Percentiles rank a stretch among this genome's conserved stretches.
phyloP scores from a whole-genome alignment of 495 filamentous ascomycete species.

The Pseudoneurospora amorphoporcata region DNA sequence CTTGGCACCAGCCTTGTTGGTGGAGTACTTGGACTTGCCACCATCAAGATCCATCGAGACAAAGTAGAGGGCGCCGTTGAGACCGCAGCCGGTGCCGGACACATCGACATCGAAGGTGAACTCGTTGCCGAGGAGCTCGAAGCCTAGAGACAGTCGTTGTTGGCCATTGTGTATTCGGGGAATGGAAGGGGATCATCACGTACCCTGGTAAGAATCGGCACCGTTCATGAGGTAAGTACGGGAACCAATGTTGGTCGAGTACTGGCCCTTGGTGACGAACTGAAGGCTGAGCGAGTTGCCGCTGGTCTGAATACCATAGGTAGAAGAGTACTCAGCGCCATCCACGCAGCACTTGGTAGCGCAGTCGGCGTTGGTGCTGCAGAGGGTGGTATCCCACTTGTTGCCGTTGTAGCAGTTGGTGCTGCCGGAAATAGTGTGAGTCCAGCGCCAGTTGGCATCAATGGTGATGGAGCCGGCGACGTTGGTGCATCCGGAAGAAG shows the following conservation, averaged over 20 bases:
- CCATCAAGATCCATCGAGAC: conserved; percentile 48
- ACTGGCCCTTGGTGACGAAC: conserved; percentile 45
- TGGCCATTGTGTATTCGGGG: background rate
- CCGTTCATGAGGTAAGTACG: conserved; percentile 48
- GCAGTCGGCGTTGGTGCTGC: conserved; percentile 27
- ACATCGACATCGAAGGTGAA: conserved; percentile 53
- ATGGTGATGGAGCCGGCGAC: conserved; percentile 32
- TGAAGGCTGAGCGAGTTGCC: conserved; percentile 38
- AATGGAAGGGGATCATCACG: background rate
- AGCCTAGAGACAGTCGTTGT: conserved; percentile 15
- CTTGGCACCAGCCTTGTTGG: conserved; percentile 50
- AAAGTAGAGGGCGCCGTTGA: conserved; percentile 53
- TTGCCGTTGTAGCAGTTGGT: conserved; percentile 45
- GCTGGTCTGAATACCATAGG: conserved; percentile 40
- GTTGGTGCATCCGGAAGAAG: conserved; percentile 37
- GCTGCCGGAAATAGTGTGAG: conserved; percentile 24
- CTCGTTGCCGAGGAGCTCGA: conserved; percentile 46
- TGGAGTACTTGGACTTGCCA: conserved; percentile 38
- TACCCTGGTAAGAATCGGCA: conserved; percentile 42
- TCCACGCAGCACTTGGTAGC: conserved; percentile 38
- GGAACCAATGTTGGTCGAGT: conserved; percentile 40
- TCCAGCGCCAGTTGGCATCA: conserved; percentile 46
- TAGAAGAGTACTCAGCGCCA: conserved; percentile 36
- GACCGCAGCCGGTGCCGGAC: conserved; percentile 41
- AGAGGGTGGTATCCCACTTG: conserved; percentile 33